These are phyloP conservation scores for Sporothrix globosa DNA, from an alignment of 2,329 filamentous ascomycete species.

Conservation along the genomic window DNA sequence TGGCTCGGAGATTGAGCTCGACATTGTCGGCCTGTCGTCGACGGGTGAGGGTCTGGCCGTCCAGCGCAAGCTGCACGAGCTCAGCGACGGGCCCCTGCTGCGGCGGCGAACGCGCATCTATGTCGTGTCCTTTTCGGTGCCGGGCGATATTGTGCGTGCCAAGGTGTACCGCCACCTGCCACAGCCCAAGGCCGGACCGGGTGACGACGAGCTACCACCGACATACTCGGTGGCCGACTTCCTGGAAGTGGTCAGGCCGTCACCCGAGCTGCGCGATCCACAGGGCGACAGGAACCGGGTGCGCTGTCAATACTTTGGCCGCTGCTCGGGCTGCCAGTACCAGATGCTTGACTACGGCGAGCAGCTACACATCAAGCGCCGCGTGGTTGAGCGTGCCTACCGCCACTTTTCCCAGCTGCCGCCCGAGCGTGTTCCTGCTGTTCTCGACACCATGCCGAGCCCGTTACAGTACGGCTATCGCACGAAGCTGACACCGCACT, in stretches of 20 bases:
- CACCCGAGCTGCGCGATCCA: slow-evolving; percentile 48
- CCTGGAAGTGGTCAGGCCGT: slow-evolving; percentile 73
- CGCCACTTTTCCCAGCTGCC: slow-evolving; percentile 85
- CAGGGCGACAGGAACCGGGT: slow-evolving; percentile 77
- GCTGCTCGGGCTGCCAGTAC: slow-evolving; percentile 92
- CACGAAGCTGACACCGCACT: slow-evolving; percentile 96
- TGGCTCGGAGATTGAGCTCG: slow-evolving; percentile 77
- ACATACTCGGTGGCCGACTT: slow-evolving; percentile 81
- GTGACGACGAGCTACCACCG: slow-evolving; percentile 40
- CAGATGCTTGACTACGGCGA: slow-evolving; percentile 92
- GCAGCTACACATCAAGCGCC: slow-evolving; percentile 82
- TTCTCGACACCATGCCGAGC: slow-evolving; percentile 85
- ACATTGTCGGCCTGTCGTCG: slow-evolving; percentile 81
- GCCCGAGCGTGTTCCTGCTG: slow-evolving; percentile 71
- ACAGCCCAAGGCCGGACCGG: slow-evolving; percentile 42
- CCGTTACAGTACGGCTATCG: slow-evolving; percentile 91
- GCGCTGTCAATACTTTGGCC: slow-evolving; percentile 82
- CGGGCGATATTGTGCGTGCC: slow-evolving; percentile 78
- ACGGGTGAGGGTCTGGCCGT: slow-evolving; percentile 88
- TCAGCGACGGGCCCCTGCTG: slow-evolving; percentile 46
- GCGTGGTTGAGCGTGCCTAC: slow-evolving; percentile 89
- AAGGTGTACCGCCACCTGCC: slow-evolving; percentile 75
- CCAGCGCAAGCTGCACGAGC: slow-evolving; percentile 42
- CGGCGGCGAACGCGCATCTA: slow-evolving; percentile 64
- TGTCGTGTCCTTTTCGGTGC: slow-evolving; percentile 83